A percentile compares a stretch with the other conserved stretches of the same genome.
Evolutionary conservation across 441 rosid genomes (phyloP).

Genomic region (Raphanus hybrid): DNA sequence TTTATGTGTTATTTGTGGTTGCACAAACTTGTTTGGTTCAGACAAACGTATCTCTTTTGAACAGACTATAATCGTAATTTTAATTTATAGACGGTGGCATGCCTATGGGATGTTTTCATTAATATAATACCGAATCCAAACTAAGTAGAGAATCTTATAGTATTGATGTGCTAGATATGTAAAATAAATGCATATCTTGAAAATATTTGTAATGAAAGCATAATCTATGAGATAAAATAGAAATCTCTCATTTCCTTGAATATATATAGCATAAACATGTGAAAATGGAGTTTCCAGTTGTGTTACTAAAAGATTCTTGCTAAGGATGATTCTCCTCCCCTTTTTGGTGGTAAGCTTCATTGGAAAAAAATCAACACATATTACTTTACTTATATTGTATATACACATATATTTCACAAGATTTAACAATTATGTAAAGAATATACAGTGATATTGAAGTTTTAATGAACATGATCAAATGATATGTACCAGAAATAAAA

Average conservation of each 20-base stretch:
- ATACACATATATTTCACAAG: neutral
- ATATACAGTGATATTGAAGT: neutral
- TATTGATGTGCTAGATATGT: neutral
- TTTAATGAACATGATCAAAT: neutral
- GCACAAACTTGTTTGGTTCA: conserved; percentile 2
- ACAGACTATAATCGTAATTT: neutral
- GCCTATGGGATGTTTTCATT: conserved; percentile 9
- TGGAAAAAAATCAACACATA: neutral
- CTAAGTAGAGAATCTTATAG: conserved; percentile 16
- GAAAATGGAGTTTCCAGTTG: neutral
- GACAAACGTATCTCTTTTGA: neutral
- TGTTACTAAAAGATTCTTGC: neutral
- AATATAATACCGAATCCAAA: conserved; percentile 11
- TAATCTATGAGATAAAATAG: neutral
- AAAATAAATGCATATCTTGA: neutral
- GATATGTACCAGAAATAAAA: neutral
- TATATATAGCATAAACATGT: neutral
- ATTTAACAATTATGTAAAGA: neutral
- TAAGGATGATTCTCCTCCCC: neutral
- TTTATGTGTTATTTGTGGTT: neutral
- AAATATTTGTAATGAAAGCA: neutral
- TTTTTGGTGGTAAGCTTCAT: neutral
- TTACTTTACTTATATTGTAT: neutral
- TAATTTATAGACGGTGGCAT: conserved; percentile 18
- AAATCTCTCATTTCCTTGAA: neutral